Evolutionary conservation across 345 rosid genomes (phyloP), one percentile per base, ranked within the genome.

Genomic region (Clarkia xantiana): DNA sequence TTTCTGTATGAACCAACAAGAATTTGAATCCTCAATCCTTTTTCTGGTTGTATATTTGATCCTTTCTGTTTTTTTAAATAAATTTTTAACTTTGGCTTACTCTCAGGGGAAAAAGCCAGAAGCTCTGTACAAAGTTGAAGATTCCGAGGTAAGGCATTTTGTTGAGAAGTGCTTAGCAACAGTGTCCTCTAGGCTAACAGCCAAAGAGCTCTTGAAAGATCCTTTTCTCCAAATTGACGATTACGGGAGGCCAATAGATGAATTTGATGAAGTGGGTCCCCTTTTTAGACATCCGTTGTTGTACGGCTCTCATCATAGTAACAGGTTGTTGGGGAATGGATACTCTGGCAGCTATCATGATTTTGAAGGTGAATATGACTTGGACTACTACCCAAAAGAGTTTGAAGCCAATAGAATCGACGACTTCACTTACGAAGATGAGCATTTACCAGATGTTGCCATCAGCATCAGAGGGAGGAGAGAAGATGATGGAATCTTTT

Each of bases 151-250:
- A 40, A 76, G 84, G 6, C 76, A 67, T 51, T 87, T 87, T 75
- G 81, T 93, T 40, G 94, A 80, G 59, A 93, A 93, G 58, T 93
- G 99, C 76, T 75, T 93, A 67, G 99, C 94, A 3, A 78, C 76
- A 9, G 95, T 77, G 25, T 71, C 97, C 4, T 45, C 41, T 47
- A 82, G 99, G 68, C 83, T 87, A 16, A 55, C 96, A 1, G 96
- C 99, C 16, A 62, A 69, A 58, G 95, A 93, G 70, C 85, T 93
- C 71, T 62, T 93, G 61, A 63, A 67, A 53, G 95, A 93, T 53
- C 80, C 90, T 42, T 87, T 93, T 67, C 79, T 93, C 25, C 79
- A 71, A 61, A 69, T 70, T 12, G 80, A 78, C 51, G 79, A 65
- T 6, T 52, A 45, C 54, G 71, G 63, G 18, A 68, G 74, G 62